Evolutionary conservation across 2,329 filamentous ascomycete species (phyloP), one percentile per base, ranked within the genome.

Genomic region (Pseudogymnoascus sp.): DNA sequence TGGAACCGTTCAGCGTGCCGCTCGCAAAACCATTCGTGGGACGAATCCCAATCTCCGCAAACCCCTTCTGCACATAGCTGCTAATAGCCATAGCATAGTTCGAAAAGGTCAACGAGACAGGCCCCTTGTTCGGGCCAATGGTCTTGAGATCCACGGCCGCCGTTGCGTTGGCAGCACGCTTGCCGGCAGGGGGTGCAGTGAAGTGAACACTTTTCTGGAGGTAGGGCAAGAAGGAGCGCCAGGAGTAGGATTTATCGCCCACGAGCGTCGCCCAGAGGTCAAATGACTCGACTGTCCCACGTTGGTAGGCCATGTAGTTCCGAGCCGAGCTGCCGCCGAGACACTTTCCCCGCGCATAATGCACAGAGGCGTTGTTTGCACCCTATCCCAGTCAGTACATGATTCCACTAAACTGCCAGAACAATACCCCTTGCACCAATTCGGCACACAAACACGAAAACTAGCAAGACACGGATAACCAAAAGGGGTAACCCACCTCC

Each of bases 211-310:
- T 71, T 71, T 77, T 77, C 15, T 70, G 71, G 60, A 78, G 71
- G 59, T 77, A 78, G 1, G 73, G 75, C 0, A 73, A 67, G 15
- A 79, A 66, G 10, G 66, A 66, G 13, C 75, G 68, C 72, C 76
- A 79, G 7, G 69, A 70, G 74, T 76, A 80, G 2, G 74, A 77
- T 0, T 72, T 65, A 21, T 79, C 79, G 0, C 78, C 79, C 1
- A 81, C 66, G 2, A 69, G 67, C 35, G 72, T 71, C 77, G 69
- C 67, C 5, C 70, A 69, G 2, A 73, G 71, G 5, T 72, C 67
- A 17, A 74, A 73, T 70, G 61, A 71, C 64, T 67, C 76, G 68
- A 25, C 69, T 69, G 70, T 77, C 74, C 63, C 78, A 62, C 21
- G 70, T 68, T 31, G 72, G 72, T 58, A 77, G 71, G 9, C 75